Evolutionary conservation across 1,284 basidiomycete species (phyloP).

Genomic region (Microbotryum scabiosae): DNA sequence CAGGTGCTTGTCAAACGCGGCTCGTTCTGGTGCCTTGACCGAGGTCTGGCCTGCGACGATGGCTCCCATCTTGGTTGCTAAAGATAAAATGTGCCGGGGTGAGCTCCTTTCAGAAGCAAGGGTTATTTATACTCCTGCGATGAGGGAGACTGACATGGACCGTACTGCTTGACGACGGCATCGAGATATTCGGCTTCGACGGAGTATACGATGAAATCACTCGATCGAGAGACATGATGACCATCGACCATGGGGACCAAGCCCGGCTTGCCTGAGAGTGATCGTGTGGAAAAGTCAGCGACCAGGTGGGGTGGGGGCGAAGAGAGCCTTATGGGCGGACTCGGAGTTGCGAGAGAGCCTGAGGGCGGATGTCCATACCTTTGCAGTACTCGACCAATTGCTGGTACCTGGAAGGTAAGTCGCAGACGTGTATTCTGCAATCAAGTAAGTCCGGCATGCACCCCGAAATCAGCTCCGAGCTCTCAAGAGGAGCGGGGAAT

Average conservation of each 20-base stretch:
- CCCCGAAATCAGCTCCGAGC: background rate
- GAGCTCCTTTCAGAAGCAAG: background rate
- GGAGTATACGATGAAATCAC: slow-evolving; percentile 84
- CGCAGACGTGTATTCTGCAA: slow-evolving; percentile 80
- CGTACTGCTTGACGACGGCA: slow-evolving; percentile 73
- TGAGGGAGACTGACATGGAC: slow-evolving; percentile 62
- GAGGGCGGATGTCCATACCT: slow-evolving; percentile 44
- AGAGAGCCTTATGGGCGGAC: background rate
- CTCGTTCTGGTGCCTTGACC: slow-evolving; percentile 88
- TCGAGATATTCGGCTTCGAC: slow-evolving; percentile 90
- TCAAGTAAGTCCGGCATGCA: background rate
- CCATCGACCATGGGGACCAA: slow-evolving; percentile 67
- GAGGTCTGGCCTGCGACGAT: slow-evolving; percentile 94
- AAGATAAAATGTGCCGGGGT: background rate
- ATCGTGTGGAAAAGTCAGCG: slow-evolving; percentile 18
- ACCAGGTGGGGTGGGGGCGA: slow-evolving; percentile 1
- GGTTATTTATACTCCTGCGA: background rate
- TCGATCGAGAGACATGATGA: slow-evolving; percentile 69
- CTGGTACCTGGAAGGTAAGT: slow-evolving; percentile 69
- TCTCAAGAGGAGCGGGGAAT: background rate
- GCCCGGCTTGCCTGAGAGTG: slow-evolving; percentile 38
- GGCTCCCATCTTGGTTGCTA: slow-evolving; percentile 84
- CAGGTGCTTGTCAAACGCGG: slow-evolving; percentile 81
- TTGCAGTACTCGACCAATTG: slow-evolving; percentile 55
- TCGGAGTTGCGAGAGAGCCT: background rate